Conservation (phyloP, 2,329 filamentous ascomycete species). For the Neopestalotiopsis sp. region DNA sequence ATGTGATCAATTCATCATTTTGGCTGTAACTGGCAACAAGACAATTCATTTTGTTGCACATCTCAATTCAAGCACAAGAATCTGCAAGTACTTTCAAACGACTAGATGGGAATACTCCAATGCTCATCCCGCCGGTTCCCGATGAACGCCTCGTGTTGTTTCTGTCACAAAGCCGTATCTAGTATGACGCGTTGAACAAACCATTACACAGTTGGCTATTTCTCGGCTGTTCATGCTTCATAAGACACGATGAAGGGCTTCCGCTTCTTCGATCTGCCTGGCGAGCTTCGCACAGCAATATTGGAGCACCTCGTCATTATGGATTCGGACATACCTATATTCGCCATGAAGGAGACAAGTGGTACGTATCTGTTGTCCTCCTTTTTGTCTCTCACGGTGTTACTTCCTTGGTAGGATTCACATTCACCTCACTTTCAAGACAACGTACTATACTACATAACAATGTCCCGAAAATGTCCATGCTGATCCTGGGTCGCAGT, state of each 20-base stretch:
- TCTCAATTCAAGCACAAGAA: too few species aligned
- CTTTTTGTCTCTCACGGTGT: constrained; percentile 19
- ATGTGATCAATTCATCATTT: too few species aligned
- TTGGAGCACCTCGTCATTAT: constrained; percentile 32
- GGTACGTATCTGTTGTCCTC: constrained; percentile 4
- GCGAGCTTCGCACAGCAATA: constrained; percentile 32
- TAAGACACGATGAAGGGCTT: constrained; percentile 22
- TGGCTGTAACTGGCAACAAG: too few species aligned
- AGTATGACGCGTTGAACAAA: background rate
- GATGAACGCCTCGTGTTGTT: background rate
- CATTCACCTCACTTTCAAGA: too few species aligned
- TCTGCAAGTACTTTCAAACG: too few species aligned
- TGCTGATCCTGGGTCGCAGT: background rate
- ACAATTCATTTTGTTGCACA: too few species aligned
- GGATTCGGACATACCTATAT: constrained; percentile 26
- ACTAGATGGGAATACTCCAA: too few species aligned
- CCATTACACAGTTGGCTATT: too few species aligned
- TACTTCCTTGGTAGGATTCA: too few species aligned
- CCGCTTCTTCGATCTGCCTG: constrained; percentile 36
- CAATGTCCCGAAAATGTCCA: background rate
- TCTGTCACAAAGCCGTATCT: background rate
- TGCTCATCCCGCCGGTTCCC: too few species aligned
- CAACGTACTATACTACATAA: too few species aligned
- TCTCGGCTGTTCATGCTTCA: background rate
- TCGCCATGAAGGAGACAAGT: constrained; percentile 26